Conservation (phyloP, 306 rosid species). For the Purshia tridentata region DNA sequence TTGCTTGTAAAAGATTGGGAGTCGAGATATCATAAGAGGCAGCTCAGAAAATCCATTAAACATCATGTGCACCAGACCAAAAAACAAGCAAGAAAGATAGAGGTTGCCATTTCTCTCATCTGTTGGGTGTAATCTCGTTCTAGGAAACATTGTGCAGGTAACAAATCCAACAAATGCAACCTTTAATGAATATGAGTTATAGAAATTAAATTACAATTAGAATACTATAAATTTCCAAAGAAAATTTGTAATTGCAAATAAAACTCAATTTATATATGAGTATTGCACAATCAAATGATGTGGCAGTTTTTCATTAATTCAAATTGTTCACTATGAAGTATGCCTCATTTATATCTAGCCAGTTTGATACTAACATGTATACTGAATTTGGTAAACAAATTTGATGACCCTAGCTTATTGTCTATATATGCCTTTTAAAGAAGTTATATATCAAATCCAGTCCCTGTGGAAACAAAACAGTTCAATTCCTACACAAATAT, state of each 20-base stretch:
- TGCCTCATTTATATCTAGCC: no score
- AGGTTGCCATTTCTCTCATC: slow-evolving; percentile 62
- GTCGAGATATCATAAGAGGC: slow-evolving; percentile 75
- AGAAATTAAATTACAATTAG: neutral
- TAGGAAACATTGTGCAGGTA: slow-evolving; percentile 67
- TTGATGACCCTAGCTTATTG: no score
- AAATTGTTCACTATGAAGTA: no score
- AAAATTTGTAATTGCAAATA: neutral
- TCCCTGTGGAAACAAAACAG: neutral
- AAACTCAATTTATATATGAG: neutral
- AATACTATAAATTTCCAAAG: slow-evolving; percentile 13
- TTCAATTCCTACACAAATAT: neutral
- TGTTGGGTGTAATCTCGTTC: slow-evolving; percentile 59
- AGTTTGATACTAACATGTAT: no score
- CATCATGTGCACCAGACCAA: slow-evolving; percentile 87
- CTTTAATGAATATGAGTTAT: slow-evolving; percentile 35
- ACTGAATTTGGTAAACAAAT: no score
- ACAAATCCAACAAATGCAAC: slow-evolving; percentile 83
- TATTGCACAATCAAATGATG: no score
- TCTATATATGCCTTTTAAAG: neutral
- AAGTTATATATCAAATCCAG: neutral
- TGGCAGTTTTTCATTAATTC: no score
- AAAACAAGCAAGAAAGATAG: slow-evolving; percentile 79
- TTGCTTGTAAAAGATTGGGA: slow-evolving; percentile 86
- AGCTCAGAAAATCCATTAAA: slow-evolving; percentile 86